A percentile compares a stretch with the other conserved stretches of the same genome.
Evolutionary conservation across 1,139 yeast genomes (phyloP).

Genomic region (Blastobotrys buckinghamii): DNA sequence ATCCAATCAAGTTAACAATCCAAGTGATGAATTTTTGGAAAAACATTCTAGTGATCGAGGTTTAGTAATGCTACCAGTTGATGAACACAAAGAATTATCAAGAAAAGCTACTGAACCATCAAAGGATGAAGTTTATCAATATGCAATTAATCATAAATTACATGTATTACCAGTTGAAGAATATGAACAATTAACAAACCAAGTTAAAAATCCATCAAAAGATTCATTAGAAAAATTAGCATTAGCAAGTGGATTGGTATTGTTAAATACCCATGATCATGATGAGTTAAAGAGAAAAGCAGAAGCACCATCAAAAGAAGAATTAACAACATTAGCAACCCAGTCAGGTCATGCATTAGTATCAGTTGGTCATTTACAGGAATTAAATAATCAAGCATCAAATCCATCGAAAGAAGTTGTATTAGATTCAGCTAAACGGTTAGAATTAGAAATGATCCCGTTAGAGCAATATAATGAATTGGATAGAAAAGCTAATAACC

Average conservation of each 20-base stretch:
- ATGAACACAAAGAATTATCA: conserved; percentile 26
- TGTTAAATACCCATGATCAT: conserved; percentile 10
- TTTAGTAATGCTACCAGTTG: conserved; percentile 30
- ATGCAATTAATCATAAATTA: conserved; percentile 25
- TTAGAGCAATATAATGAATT: conserved; percentile 17
- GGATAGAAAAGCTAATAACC: conserved; percentile 18
- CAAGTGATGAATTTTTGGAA: conserved; percentile 16
- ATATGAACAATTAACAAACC: conserved; percentile 19
- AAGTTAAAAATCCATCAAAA: background rate
- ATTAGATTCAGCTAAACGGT: conserved; percentile 14
- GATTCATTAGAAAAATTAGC: too few species aligned
- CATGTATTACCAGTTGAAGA: conserved; percentile 29
- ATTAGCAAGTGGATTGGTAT: too few species aligned
- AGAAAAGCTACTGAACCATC: conserved; percentile 23
- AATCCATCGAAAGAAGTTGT: conserved; percentile 25
- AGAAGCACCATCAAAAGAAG: conserved; percentile 22
- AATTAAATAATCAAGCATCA: conserved; percentile 24
- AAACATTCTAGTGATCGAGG: conserved; percentile 24
- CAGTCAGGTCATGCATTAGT: conserved; percentile 25
- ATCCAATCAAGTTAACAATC: conserved; percentile 15
- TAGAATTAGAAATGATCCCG: conserved; percentile 17
- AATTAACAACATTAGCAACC: conserved; percentile 22
- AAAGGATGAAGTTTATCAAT: conserved; percentile 19
- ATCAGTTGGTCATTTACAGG: conserved; percentile 23
- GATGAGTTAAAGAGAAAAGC: conserved; percentile 22